Evolutionary conservation across 1,139 yeast species (phyloP).

Genomic region (Pichia sp.): DNA sequence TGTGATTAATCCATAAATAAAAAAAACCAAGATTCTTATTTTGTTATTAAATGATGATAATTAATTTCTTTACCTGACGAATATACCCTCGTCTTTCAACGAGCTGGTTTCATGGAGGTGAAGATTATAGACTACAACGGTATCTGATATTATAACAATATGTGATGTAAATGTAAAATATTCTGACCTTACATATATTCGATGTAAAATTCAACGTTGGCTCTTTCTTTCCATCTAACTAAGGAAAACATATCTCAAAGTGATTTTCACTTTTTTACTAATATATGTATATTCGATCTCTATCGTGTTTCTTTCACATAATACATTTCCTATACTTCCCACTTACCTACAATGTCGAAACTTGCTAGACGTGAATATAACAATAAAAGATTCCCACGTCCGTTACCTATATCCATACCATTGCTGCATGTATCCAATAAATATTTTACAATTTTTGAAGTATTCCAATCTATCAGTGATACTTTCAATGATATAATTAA

Average conservation of each 20-base stretch:
- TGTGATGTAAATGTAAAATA: not conserved
- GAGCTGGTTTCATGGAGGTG: constrained; percentile 20
- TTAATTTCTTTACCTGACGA: constrained; percentile 16
- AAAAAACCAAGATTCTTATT: too few species aligned
- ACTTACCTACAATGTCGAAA: constrained; percentile 4
- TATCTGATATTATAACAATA: constrained; percentile 58
- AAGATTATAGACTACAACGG: constrained; percentile 95
- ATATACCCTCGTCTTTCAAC: constrained; percentile 19
- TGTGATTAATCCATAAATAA: not conserved
- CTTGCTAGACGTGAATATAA: constrained; percentile 7
- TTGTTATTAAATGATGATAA: constrained; percentile 11
- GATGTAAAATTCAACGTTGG: too few species aligned
- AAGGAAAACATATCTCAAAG: not conserved
- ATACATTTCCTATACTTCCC: too few species aligned
- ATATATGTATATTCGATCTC: too few species aligned
- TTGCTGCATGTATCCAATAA: constrained; percentile 10
- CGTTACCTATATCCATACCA: constrained; percentile 10
- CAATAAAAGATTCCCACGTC: constrained; percentile 10
- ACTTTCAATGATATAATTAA: constrained; percentile 6
- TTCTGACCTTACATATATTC: too few species aligned
- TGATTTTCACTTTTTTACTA: not conserved
- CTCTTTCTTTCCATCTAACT: too few species aligned
- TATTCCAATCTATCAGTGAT: constrained; percentile 9
- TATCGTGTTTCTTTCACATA: too few species aligned
- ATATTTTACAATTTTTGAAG: constrained; percentile 11